Conservation (phyloP, 2,329 filamentous ascomycete species). For the Dothistroma pini region DNA sequence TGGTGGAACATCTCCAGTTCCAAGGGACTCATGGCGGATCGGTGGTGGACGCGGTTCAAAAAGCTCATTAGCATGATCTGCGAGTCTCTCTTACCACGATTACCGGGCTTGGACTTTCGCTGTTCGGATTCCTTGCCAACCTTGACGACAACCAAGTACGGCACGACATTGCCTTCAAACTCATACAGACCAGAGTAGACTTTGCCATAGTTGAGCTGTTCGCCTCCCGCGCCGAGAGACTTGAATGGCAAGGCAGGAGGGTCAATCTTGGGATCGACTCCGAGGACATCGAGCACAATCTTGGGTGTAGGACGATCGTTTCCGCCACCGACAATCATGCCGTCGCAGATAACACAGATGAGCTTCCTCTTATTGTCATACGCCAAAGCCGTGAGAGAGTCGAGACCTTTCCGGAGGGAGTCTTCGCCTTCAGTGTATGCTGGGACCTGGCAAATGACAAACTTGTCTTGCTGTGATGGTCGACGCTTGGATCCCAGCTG, state of each 20-base stretch:
- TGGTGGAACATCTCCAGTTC: conserved; percentile 99
- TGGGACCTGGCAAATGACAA: conserved; percentile 96
- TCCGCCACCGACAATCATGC: conserved; percentile 91
- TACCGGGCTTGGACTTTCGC: conserved; percentile 84
- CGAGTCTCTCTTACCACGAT: conserved; percentile 97
- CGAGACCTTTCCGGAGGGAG: conserved; percentile 83
- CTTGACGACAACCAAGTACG: conserved; percentile 94
- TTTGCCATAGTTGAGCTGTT: conserved; percentile 97
- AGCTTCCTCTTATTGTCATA: conserved; percentile 99
- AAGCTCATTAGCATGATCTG: conserved; percentile 96
- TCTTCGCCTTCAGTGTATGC: conserved; percentile 99
- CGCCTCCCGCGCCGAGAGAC: conserved; percentile 80
- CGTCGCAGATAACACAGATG: conserved; percentile 93
- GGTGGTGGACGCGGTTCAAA: conserved; percentile 95
- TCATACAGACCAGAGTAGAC: conserved; percentile 98
- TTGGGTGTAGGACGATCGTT: conserved; percentile 97
- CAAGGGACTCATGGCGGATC: conserved; percentile 88
- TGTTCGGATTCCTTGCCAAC: conserved; percentile 97
- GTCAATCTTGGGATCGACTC: conserved; percentile 94
- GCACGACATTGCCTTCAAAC: conserved; percentile 94
- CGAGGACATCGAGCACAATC: conserved; percentile 95
- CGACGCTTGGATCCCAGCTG: conserved; percentile 90
- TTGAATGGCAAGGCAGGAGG: conserved; percentile 92
- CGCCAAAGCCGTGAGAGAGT: conserved; percentile 88
- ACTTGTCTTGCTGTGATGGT: conserved; percentile 91